These are phyloP conservation scores for Fragaria nilgerrensis DNA, from an alignment of 306 rosid species.

Conservation along the genomic window DNA sequence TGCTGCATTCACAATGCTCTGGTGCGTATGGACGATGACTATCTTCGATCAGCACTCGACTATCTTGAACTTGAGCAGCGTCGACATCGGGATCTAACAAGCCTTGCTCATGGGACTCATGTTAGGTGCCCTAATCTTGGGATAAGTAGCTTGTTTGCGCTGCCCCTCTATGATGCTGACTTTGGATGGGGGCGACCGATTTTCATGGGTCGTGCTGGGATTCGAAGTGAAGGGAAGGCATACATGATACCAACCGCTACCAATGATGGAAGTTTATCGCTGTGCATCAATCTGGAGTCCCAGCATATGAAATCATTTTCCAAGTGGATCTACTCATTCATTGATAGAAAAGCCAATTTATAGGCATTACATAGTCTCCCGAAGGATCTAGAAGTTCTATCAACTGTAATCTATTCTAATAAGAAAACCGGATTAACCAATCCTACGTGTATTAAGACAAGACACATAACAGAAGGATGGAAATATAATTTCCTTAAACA, in stretches of 20 bases:
- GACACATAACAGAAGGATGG: too few relatives aligned
- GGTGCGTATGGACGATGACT: constrained; percentile 51
- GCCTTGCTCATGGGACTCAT: constrained; percentile 31
- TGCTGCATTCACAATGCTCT: constrained; percentile 52
- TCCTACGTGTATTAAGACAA: too few relatives aligned
- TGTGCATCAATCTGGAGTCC: constrained; percentile 1
- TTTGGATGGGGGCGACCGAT: constrained; percentile 88
- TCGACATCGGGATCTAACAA: constrained; percentile 41
- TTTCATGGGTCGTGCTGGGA: constrained; percentile 73
- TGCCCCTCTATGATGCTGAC: constrained; percentile 68
- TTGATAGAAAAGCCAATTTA: too few relatives aligned
- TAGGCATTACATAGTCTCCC: too few relatives aligned
- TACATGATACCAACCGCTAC: constrained; percentile 56
- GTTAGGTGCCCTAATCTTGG: constrained; percentile 68
- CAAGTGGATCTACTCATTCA: too few relatives aligned
- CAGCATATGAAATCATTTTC: not conserved
- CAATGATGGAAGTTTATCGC: constrained; percentile 43
- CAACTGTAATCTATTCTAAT: too few relatives aligned
- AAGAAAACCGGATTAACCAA: too few relatives aligned
- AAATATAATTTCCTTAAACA: too few relatives aligned
- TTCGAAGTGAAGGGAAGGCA: constrained; percentile 56
- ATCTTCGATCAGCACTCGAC: constrained; percentile 69
- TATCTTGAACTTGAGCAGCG: constrained; percentile 63
- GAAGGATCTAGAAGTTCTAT: too few relatives aligned
- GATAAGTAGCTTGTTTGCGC: constrained; percentile 58